Percentiles rank a stretch among this genome's conserved stretches.
phyloP scores from a whole-genome alignment of 805 yeast species.

The Kluyveromyces nonfermentans region DNA sequence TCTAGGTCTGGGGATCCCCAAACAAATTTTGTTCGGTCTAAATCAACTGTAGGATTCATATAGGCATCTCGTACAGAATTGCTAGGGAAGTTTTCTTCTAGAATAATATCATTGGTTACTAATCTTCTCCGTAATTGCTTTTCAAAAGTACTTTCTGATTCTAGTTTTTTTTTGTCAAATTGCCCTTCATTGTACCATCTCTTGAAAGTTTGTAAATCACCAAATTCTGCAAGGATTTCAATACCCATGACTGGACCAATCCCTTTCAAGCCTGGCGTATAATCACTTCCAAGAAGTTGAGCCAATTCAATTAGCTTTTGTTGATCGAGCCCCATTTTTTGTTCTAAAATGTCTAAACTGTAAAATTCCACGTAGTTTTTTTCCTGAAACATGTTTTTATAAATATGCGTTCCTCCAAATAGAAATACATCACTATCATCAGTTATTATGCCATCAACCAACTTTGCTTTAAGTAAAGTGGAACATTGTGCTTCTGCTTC shows the following conservation, averaged over 20 bases:
- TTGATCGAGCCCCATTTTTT: slow-evolving; percentile 56
- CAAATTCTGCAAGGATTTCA: slow-evolving; percentile 84
- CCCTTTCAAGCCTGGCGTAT: slow-evolving; percentile 87
- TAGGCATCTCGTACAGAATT: slow-evolving; percentile 64
- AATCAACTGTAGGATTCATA: slow-evolving; percentile 71
- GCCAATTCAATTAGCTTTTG: slow-evolving; percentile 70
- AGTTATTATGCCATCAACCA: slow-evolving; percentile 92
- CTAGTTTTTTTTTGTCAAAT: slow-evolving; percentile 32
- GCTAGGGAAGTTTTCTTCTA: slow-evolving; percentile 66
- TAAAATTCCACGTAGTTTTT: slow-evolving; percentile 87
- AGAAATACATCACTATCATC: slow-evolving; percentile 96
- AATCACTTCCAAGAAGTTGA: slow-evolving; percentile 82
- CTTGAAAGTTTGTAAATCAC: slow-evolving; percentile 31
- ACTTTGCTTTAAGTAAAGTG: slow-evolving; percentile 48
- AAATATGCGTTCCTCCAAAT: slow-evolving; percentile 79
- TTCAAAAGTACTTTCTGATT: slow-evolving; percentile 39
- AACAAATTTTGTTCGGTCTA: slow-evolving; percentile 61
- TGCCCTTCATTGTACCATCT: slow-evolving; percentile 37
- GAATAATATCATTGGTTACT: slow-evolving; percentile 41
- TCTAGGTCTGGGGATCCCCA: slow-evolving; percentile 93
- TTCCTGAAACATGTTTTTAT: slow-evolving; percentile 91
- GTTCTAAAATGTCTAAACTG: slow-evolving; percentile 44
- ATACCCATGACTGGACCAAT: slow-evolving; percentile 90
- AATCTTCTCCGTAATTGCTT: slow-evolving; percentile 51
- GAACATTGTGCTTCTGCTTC: slow-evolving; percentile 99